A percentile compares a stretch with the other conserved stretches of the same genome.
Conservation (phyloP, 169 alveolate species). For the Plasmodium gonderi region DNA sequence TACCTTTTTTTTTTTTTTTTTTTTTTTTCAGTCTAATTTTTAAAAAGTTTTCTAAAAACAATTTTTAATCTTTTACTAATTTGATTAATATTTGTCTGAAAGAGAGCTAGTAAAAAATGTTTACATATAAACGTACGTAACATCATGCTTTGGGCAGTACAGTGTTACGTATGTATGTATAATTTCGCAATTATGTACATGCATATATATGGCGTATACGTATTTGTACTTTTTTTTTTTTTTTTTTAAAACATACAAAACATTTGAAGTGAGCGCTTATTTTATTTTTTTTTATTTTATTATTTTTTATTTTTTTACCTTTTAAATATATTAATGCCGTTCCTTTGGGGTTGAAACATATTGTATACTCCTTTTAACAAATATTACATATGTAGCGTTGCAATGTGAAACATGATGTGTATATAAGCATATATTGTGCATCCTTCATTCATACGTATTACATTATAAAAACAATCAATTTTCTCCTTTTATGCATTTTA, state of each 20-base stretch:
- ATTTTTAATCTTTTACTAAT: slow-evolving; percentile 10
- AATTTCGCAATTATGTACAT: neutral
- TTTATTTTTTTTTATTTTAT: too few species aligned
- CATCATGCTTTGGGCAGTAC: neutral
- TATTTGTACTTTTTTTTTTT: neutral
- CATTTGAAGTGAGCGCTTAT: neutral
- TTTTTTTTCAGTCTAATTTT: slow-evolving; percentile 13
- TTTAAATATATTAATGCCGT: neutral
- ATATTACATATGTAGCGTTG: neutral
- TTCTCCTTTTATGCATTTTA: neutral
- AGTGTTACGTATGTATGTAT: neutral
- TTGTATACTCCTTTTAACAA: neutral
- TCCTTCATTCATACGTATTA: neutral
- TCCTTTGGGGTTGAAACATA: neutral
- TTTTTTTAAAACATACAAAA: neutral
- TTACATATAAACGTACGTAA: neutral
- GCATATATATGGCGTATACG: neutral
- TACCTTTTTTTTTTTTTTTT: neutral
- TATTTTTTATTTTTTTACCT: too few species aligned
- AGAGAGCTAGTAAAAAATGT: neutral
- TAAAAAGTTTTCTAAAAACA: neutral
- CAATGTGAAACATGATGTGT: neutral
- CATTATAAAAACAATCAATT: neutral
- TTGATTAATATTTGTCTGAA: slow-evolving; percentile 22
- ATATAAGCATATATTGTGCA: neutral